Evolutionary conservation across 1,284 basidiomycete genomes (phyloP).

Genomic region (Melanopsichium pennsylvanicum): DNA sequence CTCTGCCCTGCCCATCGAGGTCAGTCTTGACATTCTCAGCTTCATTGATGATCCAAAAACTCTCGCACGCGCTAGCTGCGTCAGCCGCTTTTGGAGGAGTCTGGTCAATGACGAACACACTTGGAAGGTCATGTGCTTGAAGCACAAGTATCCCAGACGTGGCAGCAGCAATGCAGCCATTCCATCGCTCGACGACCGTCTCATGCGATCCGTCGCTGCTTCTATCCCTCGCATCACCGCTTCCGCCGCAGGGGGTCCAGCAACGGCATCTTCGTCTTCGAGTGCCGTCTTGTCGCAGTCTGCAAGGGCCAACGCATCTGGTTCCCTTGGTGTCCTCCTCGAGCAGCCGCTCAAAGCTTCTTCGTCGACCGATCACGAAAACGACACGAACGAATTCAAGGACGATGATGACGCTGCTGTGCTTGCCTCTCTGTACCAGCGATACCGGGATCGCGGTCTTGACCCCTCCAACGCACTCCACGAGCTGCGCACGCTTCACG

Average conservation of each 20-base stretch:
- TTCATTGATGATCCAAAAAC: conserved; percentile 84
- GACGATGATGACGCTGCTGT: conserved; percentile 42
- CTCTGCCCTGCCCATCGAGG: conserved; percentile 80
- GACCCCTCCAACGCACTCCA: conserved; percentile 55
- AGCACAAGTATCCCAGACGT: conserved; percentile 46
- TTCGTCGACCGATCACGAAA: conserved; percentile 6
- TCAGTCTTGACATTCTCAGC: conserved; percentile 80
- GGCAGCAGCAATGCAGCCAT: conserved; percentile 34
- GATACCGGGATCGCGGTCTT: conserved; percentile 51
- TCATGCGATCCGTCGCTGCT: conserved; percentile 27
- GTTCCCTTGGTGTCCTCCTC: conserved; percentile 24
- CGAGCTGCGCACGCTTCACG: conserved; percentile 54
- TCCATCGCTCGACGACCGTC: conserved; percentile 28
- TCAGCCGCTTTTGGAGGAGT: conserved; percentile 79
- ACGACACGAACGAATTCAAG: conserved; percentile 13
- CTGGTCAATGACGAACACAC: conserved; percentile 83
- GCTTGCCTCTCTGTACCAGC: conserved; percentile 48
- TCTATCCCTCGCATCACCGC: background rate
- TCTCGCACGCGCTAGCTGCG: conserved; percentile 76
- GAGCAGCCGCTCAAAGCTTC: conserved; percentile 6
- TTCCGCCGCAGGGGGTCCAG: too few relatives aligned
- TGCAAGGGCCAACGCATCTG: background rate
- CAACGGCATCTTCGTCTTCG: background rate
- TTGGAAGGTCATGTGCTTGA: conserved; percentile 82
- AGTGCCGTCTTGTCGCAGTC: background rate